These are phyloP conservation scores for Volvox reticuliferus DNA, from an alignment of 139 green algal species.

Conservation along the genomic window DNA sequence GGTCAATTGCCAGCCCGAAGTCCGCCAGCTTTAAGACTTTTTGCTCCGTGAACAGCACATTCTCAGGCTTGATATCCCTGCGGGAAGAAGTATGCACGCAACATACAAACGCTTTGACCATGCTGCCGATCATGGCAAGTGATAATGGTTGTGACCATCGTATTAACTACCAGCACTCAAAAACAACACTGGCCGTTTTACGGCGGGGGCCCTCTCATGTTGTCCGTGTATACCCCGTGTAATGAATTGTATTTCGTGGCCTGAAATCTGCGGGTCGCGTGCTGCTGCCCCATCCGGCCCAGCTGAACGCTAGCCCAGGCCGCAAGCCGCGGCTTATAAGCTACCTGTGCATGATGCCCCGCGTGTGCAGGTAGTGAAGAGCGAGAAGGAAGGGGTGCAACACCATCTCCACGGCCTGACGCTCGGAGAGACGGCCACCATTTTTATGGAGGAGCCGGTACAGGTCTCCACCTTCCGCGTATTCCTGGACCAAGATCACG, in stretches of 20 bases:
- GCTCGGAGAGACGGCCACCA: conserved; percentile 68
- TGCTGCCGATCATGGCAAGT: too few relatives aligned
- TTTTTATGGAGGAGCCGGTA: conserved; percentile 73
- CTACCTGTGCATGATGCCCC: conserved; percentile 62
- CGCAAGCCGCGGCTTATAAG: too few relatives aligned
- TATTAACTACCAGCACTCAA: too few relatives aligned
- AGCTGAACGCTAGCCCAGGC: too few relatives aligned
- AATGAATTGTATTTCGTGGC: too few relatives aligned
- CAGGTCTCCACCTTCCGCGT: conserved; percentile 73
- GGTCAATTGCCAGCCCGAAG: conserved; percentile 70
- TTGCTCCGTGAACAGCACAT: conserved; percentile 62
- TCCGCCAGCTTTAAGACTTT: conserved; percentile 68
- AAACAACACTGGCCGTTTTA: too few relatives aligned
- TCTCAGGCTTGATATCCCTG: conserved; percentile 76
- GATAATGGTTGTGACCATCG: too few relatives aligned
- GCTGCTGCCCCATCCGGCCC: too few relatives aligned
- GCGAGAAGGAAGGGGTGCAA: conserved; percentile 74
- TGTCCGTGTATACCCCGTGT: too few relatives aligned
- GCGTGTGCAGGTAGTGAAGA: conserved; percentile 72
- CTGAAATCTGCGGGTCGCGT: too few relatives aligned
- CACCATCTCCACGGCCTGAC: conserved; percentile 75
- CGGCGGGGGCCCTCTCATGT: too few relatives aligned
- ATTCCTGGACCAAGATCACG: conserved; percentile 77
- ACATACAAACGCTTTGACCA: too few relatives aligned
- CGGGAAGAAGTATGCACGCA: background rate